Evolutionary conservation across 495 filamentous ascomycete genomes (phyloP).

Genomic region (Cenococcum geophilum): DNA sequence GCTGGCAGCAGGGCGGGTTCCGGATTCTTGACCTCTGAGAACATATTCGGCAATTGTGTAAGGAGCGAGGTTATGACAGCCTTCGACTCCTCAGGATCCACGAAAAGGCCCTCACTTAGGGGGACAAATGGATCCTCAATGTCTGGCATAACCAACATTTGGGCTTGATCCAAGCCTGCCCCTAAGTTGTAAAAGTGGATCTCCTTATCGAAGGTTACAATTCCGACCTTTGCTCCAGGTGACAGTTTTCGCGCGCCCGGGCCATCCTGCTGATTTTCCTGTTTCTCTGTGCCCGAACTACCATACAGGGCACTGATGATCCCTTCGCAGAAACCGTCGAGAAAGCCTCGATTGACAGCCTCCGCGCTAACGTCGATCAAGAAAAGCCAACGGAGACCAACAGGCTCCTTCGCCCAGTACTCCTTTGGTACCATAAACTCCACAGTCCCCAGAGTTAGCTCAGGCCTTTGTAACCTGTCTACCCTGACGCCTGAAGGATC

Average conservation of each 20-base stretch:
- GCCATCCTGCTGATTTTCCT: conserved; percentile 50
- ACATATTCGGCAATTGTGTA: conserved; percentile 70
- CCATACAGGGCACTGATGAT: conserved; percentile 81
- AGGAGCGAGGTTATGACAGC: conserved; percentile 81
- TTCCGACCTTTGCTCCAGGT: conserved; percentile 78
- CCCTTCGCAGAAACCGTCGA: conserved; percentile 88
- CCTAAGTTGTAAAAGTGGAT: conserved; percentile 96
- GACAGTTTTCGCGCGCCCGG: conserved; percentile 55
- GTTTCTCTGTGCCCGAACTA: conserved; percentile 42
- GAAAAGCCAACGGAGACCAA: conserved; percentile 82
- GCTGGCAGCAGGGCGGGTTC: conserved; percentile 82
- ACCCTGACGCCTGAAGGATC: conserved; percentile 81
- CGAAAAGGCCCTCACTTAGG: conserved; percentile 84
- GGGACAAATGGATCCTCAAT: conserved; percentile 96
- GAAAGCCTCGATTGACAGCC: conserved; percentile 76
- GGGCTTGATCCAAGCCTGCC: conserved; percentile 73
- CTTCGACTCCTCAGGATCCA: conserved; percentile 90
- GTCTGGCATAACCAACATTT: conserved; percentile 99
- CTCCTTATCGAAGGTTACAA: conserved; percentile 91
- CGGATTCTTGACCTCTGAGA: conserved; percentile 77
- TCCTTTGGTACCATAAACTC: conserved; percentile 97
- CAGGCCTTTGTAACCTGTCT: conserved; percentile 83
- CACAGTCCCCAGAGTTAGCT: conserved; percentile 83
- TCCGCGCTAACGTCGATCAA: conserved; percentile 89
- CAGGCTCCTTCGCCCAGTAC: conserved; percentile 95